A percentile compares a stretch with the other conserved stretches of the same genome.
Evolutionary conservation across 352 stramenopile genomes (phyloP).

Genomic region (Globisporangium paroecandrum): DNA sequence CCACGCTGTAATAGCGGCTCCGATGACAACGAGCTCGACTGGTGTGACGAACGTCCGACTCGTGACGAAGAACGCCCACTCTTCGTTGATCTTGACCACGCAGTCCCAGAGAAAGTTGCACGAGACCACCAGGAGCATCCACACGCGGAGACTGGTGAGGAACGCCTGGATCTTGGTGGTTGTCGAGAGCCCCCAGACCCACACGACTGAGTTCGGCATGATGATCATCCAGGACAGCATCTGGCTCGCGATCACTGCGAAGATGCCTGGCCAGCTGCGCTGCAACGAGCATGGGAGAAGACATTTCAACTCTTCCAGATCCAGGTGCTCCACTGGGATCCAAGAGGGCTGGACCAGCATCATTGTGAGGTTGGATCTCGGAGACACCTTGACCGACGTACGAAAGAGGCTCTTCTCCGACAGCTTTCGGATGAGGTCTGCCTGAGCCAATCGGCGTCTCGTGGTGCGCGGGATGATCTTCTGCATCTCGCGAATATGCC

Average conservation of each 20-base stretch:
- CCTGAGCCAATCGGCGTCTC: slow-evolving; percentile 8
- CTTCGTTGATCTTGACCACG: slow-evolving; percentile 34
- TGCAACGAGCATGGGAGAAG: slow-evolving; percentile 34
- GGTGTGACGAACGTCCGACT: slow-evolving; percentile 25
- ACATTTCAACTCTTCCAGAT: slow-evolving; percentile 9
- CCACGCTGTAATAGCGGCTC: slow-evolving; percentile 15
- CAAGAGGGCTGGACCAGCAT: slow-evolving; percentile 12
- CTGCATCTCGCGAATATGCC: slow-evolving; percentile 4
- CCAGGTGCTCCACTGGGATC: slow-evolving; percentile 16
- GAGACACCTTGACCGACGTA: not conserved
- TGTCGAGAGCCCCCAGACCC: slow-evolving; percentile 32
- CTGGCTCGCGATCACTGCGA: slow-evolving; percentile 26
- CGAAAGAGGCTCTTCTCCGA: not conserved
- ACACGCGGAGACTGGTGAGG: slow-evolving; percentile 37
- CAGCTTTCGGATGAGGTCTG: not conserved
- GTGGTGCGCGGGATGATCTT: slow-evolving; percentile 8
- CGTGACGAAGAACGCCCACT: slow-evolving; percentile 29
- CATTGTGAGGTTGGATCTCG: not conserved
- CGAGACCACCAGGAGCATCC: slow-evolving; percentile 33
- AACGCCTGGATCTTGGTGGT: slow-evolving; percentile 39
- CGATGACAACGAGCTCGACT: slow-evolving; percentile 25
- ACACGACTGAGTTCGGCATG: slow-evolving; percentile 50
- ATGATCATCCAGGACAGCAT: slow-evolving; percentile 58
- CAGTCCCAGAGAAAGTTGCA: slow-evolving; percentile 33
- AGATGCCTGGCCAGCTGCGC: slow-evolving; percentile 34